Base-by-base conservation (phyloP, 495 filamentous ascomycete genomes). In the Penicillium waksmanii region DNA sequence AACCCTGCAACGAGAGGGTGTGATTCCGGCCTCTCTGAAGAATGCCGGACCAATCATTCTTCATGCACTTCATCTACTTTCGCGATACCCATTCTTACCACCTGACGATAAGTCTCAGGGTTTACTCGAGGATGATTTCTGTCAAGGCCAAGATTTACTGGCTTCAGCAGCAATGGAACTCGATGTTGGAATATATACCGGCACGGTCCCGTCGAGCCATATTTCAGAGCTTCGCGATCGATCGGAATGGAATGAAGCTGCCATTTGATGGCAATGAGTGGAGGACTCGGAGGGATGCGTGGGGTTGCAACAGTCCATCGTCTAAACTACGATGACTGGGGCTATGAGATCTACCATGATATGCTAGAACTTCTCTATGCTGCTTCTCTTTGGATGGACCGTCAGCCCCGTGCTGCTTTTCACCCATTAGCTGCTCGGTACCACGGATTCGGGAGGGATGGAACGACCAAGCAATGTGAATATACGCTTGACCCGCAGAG, bases 311-410 rank as follows among this genome's bases (percentile, higher is more conserved):
- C 9, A 36, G 34, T 36, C 34, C 13, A 36, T 36, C 34, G 34
- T 10, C 34, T 36, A 13, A 40, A 55, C 35, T 43, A 19, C 25
- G 35, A 27, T 43, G 52, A 55, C 3, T 55, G 35, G 52, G 52
- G 35, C 12, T 21, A 55, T 44, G 34, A 43, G 18, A 23, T 55
- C 9, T 52, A 36, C 27, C 27, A 34, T 9, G 50, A 36, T 36
- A 21, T 52, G 23, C 1, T 35, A 13, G 27, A 52, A 15, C 6
- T 5, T 44, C 40, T 44, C n/a, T 53, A 33, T 38, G 34, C 17
- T 38, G 51, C n/a, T 36, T 27, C 27, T 21, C 42, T 17, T 18
- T 3, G 42, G 12, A 0, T 46, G 8, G 31, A 11, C 2, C 12
- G 51, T 7, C 13, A 18, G 31, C 13, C 15, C 9, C 33, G 51